A percentile compares a stretch with the other conserved stretches of the same genome.
Evolutionary conservation across 2,329 filamentous ascomycete species (phyloP).

Genomic region (Paecilomyces dactylethromorphus): DNA sequence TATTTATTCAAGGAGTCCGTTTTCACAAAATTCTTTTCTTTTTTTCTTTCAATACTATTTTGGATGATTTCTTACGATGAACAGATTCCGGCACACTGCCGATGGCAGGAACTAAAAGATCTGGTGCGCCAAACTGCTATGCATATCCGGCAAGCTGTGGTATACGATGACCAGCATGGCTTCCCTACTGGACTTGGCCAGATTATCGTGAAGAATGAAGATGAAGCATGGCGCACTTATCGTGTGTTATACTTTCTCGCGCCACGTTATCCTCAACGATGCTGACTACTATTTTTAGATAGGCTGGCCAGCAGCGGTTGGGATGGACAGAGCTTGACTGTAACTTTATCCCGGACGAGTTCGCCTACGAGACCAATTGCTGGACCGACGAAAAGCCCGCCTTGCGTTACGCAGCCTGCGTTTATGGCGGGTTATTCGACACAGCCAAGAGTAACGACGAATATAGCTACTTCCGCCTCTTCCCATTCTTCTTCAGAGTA

Average conservation of each 20-base stretch:
- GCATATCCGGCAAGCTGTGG: constrained; percentile 39
- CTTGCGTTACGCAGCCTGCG: constrained; percentile 17
- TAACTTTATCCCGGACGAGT: constrained; percentile 34
- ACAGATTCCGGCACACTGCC: constrained; percentile 37
- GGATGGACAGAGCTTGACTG: constrained; percentile 37
- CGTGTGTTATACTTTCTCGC: constrained; percentile 17
- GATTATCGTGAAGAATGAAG: constrained; percentile 40
- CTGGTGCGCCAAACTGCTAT: constrained; percentile 37
- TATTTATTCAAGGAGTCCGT: constrained; percentile 38
- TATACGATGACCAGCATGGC: constrained; percentile 37
- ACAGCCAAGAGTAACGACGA: constrained; percentile 17
- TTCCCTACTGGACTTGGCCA: constrained; percentile 37
- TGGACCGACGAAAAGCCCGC: constrained; percentile 34
- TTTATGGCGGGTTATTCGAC: constrained; percentile 27
- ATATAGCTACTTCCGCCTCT: not conserved
- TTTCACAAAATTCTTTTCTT: not conserved
- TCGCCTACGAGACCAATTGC: constrained; percentile 36
- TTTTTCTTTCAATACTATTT: not conserved
- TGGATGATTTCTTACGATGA: constrained; percentile 4
- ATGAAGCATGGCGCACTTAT: constrained; percentile 39
- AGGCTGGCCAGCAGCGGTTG: constrained; percentile 36
- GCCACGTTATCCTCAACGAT: not conserved
- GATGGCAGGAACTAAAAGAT: constrained; percentile 41
- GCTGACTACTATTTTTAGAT: constrained; percentile 18
- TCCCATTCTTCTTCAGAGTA: not conserved